Evolutionary conservation across 1,284 basidiomycete species (phyloP).

Genomic region (Malassezia slooffiae): DNA sequence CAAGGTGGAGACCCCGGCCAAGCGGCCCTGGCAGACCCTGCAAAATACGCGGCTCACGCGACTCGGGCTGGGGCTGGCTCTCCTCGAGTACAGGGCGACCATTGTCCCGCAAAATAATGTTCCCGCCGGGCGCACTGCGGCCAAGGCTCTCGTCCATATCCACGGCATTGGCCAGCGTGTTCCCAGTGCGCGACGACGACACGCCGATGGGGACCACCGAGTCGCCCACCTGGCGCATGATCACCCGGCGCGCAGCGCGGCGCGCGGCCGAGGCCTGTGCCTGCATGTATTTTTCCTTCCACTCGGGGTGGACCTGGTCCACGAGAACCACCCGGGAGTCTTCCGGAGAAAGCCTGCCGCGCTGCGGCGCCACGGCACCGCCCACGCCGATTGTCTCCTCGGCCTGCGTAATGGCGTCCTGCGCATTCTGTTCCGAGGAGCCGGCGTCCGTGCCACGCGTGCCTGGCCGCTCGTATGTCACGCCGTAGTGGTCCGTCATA

Average conservation of each 20-base stretch:
- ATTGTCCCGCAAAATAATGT: slow-evolving; percentile 29
- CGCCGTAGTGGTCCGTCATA: slow-evolving; percentile 88
- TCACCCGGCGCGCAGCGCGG: slow-evolving; percentile 76
- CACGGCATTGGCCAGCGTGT: slow-evolving; percentile 30
- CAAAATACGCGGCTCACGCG: slow-evolving; percentile 15
- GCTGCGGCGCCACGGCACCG: slow-evolving; percentile 13
- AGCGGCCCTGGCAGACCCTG: neutral
- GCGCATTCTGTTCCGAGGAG: neutral
- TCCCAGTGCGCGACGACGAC: slow-evolving; percentile 53
- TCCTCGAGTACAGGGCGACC: neutral
- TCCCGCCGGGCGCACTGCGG: slow-evolving; percentile 35
- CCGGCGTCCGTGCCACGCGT: neutral
- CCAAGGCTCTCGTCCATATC: slow-evolving; percentile 14
- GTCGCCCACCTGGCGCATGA: slow-evolving; percentile 97
- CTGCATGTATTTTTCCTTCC: slow-evolving; percentile 31
- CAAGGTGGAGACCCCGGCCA: neutral
- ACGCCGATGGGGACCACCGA: slow-evolving; percentile 91
- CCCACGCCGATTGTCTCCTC: slow-evolving; percentile 30
- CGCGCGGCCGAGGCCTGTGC: slow-evolving; percentile 33
- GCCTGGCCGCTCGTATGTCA: slow-evolving; percentile 72
- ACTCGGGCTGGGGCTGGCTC: too few relatives aligned
- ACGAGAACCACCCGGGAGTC: slow-evolving; percentile 24
- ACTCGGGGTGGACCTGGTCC: slow-evolving; percentile 41
- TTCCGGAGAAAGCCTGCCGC: slow-evolving; percentile 18
- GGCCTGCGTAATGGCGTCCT: slow-evolving; percentile 17